Evolutionary conservation across 768 basidiomycete species (phyloP), one percentile per base, ranked within the genome.

Genomic region (Xerocomus brunneocitrinus): DNA sequence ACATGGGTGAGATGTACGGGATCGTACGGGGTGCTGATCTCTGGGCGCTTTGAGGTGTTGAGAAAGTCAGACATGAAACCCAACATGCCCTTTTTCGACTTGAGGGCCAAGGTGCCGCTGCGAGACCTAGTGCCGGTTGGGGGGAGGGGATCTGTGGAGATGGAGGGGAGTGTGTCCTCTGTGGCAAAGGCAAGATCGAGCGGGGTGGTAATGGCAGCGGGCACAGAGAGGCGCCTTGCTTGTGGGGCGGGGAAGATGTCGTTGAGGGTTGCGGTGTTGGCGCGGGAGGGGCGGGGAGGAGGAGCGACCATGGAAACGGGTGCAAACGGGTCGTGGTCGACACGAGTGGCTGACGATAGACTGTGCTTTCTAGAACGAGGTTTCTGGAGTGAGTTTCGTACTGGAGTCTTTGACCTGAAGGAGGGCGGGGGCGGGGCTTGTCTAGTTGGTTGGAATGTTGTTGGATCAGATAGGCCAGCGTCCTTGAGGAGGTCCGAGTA

Each of bases 1-100:
- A 99, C 97, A 68, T 99, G 97, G 3, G 97, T 98, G 64, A 99
- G 87, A 75, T 98, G 95, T 36, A 98, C 95, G 31, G 97, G 97
- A 72, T 99, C 97, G 69, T 95, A 98, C 0, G 97, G 97, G 0
- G 94, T 95, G 68, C 91, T 93, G 76, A 99, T 98, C 72, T 95
- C 93, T 13, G 82, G 84, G 12, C 87, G 82, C 62, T 89, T 91
- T 36, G 80, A 79, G 52, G 81, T 76, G 66, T 80, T 85, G 70
- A 91, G 84, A 61, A 92, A 84, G 66, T 90, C 84, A 38, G 87
- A 79, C 64, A 91, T 78, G 68, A 79, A 77, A 30, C 72, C 74
- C 24, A 79, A 63, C 67, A 90, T 81, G 57, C 87, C 83, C 71
- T 85, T 87, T 68, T 79, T 79, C 14, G 75, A 70, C 55, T 78